Evolutionary conservation across 78 protist species (phyloP), one percentile per base, ranked within the genome.

Genomic region (Creolimax fragrantissima): DNA sequence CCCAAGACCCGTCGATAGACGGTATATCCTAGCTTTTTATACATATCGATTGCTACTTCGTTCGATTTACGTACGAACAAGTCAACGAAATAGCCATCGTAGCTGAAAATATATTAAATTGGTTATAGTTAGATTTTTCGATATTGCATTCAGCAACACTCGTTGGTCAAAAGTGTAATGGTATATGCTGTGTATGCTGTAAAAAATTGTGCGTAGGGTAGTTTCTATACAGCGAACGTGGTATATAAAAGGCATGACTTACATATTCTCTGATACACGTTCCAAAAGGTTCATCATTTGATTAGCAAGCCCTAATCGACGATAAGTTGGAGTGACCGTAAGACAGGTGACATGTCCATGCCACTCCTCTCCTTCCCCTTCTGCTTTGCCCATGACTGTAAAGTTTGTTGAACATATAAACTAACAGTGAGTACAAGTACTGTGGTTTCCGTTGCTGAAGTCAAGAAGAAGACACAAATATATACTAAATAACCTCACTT

Each of bases 321-420:
- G 94, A 92, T 89, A 95, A 45, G 93, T 97, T n/a, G 99, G 99
- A 5, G 98, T 97, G 3, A 98, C 99, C 2, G 99, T 97, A 32
- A 98, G 93, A 1, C 99, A 99, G 7, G 99, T 97, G 17, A 98
- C 99, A 90, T 98, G 99, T 2, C 99, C 99, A 91, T 98, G 99
- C 99, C 98, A 95, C n/a, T 93, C 90, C 47, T 92, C 93, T 7
- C 90, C 95, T 39, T 42, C 44, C 39, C 98, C 98, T 83, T 97
- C 98, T 37, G 94, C 98, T 94, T 96, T 96, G 3, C 97, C 98
- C 92, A 96, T 91, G 41, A 97, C 95, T 93, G 39, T 3, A 58
- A 58, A 58, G 74, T 58, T 32, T 58, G 39, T 32, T 32, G 24
- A 36, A n/a, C 17, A 39, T 42, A 24, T 17, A 89, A 2, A n/a